Percentiles rank a stretch among this genome's conserved stretches.
phyloP scores from a whole-genome alignment of 75 land plant species.

The Azolla pinnata region DNA sequence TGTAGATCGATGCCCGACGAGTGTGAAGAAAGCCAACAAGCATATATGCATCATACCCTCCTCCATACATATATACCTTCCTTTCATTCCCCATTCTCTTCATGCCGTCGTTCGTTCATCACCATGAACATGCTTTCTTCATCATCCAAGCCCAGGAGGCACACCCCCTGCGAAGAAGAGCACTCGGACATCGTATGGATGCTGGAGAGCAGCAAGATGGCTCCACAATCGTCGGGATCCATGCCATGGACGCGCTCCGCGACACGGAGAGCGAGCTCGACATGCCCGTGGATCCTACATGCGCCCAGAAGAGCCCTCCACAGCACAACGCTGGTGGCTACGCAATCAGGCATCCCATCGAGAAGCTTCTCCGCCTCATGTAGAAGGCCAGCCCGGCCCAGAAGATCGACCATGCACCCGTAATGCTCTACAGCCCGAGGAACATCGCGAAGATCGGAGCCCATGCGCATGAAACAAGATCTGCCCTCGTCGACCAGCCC shows the following conservation, averaged over 20 bases:
- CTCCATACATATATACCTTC: not conserved
- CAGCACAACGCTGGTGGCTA: slow-evolving; percentile 39
- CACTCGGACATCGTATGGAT: slow-evolving; percentile 29
- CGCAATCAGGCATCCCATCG: slow-evolving; percentile 40
- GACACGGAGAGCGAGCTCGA: slow-evolving; percentile 24
- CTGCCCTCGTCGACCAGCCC: slow-evolving; percentile 10
- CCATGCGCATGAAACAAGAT: slow-evolving; percentile 10
- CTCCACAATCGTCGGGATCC: slow-evolving; percentile 36
- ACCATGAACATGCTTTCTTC: not conserved
- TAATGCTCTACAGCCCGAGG: slow-evolving; percentile 7
- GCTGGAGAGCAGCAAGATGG: slow-evolving; percentile 34
- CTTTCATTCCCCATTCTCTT: not conserved
- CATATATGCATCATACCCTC: not conserved
- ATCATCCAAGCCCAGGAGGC: slow-evolving; percentile 8
- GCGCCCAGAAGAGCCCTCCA: slow-evolving; percentile 33
- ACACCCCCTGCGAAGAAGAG: too few species aligned
- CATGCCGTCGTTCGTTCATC: not conserved
- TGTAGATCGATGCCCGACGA: too few species aligned
- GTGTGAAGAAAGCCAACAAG: too few species aligned
- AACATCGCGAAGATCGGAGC: slow-evolving; percentile 3
- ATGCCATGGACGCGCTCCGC: slow-evolving; percentile 28
- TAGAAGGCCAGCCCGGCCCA: slow-evolving; percentile 13
- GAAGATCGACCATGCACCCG: slow-evolving; percentile 18
- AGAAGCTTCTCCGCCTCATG: slow-evolving; percentile 25
- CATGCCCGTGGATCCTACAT: slow-evolving; percentile 34